Evolutionary conservation across 352 stramenopile genomes (phyloP), one percentile per base, ranked within the genome.

Genomic region (Phytophthora constricta): DNA sequence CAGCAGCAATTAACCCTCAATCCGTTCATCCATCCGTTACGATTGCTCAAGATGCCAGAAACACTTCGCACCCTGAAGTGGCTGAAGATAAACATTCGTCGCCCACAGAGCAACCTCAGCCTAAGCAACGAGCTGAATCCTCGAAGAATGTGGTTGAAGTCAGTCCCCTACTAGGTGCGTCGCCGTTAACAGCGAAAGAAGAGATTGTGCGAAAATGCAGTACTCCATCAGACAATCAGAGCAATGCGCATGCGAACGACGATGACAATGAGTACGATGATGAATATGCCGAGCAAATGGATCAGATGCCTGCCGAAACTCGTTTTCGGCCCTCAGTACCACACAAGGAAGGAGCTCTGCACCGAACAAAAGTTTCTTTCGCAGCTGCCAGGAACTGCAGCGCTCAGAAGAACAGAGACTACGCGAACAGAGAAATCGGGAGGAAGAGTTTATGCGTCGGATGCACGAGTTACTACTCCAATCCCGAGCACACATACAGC

Each of bases 351-450:
- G 39, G 16, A 31, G 33, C 41, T 33, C 27, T 46, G 4, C 51
- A 67, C 19, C 62, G 71, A 70, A 17, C 26, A 79, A 76, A 46
- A 84, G 76, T 22, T 62, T 86, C 10, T 89, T 84, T 37, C 65
- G 67, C 17, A 77, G 70, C 49, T 79, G 84, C 48, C 79, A 86
- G 23, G 65, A 82, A 10, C 58, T 83, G 11, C 74, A 87, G 31
- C 56, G 51, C 2, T 65, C 61, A 7, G 77, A 88, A 41, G 70
- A 79, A n/a, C 67, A 53, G 2, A 67, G 79, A 2, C 50, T 76
- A 25, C 65, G 64, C 0, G 73, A 79, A 28, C 62, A 76, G 39
- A 68, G 62, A 2, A 58, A 54, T 1, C 43, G 61, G 9, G 77
- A 89, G 43, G 67, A 86, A 13, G 69, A 76, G 9, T 5, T 83